These are phyloP conservation scores for Phallus indusiatus DNA, from an alignment of 768 basidiomycete species.

Conservation along the genomic window DNA sequence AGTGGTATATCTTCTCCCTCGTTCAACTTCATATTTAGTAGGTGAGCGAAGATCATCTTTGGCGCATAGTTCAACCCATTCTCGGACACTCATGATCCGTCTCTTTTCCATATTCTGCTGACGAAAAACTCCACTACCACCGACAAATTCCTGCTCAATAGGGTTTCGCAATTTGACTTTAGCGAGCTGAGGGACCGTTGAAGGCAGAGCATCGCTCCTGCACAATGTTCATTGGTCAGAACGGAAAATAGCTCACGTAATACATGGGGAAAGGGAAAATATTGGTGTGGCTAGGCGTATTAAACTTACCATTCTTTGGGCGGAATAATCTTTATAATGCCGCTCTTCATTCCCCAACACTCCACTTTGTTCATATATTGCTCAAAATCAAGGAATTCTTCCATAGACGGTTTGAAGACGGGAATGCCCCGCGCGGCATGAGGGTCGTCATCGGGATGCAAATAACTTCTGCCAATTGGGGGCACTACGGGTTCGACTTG, in stretches of 20 bases:
- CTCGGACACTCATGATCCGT: constrained; percentile 71
- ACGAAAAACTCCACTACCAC: constrained; percentile 77
- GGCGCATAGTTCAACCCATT: constrained; percentile 74
- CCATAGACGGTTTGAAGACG: constrained; percentile 90
- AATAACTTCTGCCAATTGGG: constrained; percentile 36
- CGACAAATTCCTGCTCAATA: constrained; percentile 90
- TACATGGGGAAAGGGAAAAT: constrained; percentile 6
- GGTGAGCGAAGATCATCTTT: constrained; percentile 69
- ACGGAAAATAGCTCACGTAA: constrained; percentile 10
- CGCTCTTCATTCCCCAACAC: constrained; percentile 82
- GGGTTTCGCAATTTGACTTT: constrained; percentile 76
- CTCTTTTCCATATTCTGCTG: constrained; percentile 89
- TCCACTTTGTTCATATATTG: constrained; percentile 79
- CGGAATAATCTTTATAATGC: constrained; percentile 94
- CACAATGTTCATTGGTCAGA: constrained; percentile 7
- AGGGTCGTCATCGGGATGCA: constrained; percentile 74
- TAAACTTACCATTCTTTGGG: constrained; percentile 80
- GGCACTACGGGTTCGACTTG: constrained; percentile 21
- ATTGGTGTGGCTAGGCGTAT: not conserved
- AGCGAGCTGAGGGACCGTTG: constrained; percentile 60
- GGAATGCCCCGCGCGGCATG: constrained; percentile 84
- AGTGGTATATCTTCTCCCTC: constrained; percentile 24
- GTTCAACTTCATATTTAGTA: constrained; percentile 51
- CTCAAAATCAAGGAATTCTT: constrained; percentile 89
- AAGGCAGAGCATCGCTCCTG: constrained; percentile 67